Evolutionary conservation across 306 rosid species (phyloP).

Genomic region (Prunus mongolica): DNA sequence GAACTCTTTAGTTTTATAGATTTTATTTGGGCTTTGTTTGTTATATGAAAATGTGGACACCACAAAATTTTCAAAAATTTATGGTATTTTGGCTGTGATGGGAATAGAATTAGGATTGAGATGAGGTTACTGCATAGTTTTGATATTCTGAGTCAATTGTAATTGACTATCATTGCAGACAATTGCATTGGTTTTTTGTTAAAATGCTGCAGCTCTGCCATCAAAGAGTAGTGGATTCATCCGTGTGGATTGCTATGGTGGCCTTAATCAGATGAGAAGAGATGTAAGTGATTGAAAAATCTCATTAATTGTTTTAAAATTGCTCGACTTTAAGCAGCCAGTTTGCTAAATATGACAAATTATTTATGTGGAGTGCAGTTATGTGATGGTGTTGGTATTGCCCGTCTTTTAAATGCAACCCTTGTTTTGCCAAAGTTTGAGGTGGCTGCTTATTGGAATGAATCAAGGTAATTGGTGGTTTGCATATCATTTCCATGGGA

Average conservation of each 20-base stretch:
- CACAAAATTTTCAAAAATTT: not conserved
- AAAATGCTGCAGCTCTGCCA: conserved; percentile 78
- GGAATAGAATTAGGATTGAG: conserved; percentile 11
- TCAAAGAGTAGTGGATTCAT: conserved; percentile 71
- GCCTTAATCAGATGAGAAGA: conserved; percentile 96
- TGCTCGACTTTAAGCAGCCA: conserved; percentile 7
- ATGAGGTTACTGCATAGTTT: conserved; percentile 20
- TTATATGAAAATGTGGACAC: not conserved
- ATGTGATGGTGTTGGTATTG: conserved; percentile 94
- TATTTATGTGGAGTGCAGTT: conserved; percentile 46
- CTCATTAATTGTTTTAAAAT: not conserved
- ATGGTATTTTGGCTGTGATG: not conserved
- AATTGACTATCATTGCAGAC: conserved; percentile 86
- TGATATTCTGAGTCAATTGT: conserved; percentile 54
- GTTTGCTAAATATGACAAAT: conserved; percentile 18
- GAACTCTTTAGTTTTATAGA: not conserved
- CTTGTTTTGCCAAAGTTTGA: conserved; percentile 88
- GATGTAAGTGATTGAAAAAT: conserved; percentile 55
- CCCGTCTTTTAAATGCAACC: conserved; percentile 77
- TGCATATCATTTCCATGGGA: not conserved
- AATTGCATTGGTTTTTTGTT: conserved; percentile 58
- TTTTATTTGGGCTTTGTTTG: conserved; percentile 3
- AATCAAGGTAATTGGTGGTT: conserved; percentile 59
- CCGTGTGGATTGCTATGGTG: conserved; percentile 93
- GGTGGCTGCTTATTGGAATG: conserved; percentile 93